Evolutionary conservation across 306 rosid species (phyloP).

Genomic region (Gleditsia sinensis): DNA sequence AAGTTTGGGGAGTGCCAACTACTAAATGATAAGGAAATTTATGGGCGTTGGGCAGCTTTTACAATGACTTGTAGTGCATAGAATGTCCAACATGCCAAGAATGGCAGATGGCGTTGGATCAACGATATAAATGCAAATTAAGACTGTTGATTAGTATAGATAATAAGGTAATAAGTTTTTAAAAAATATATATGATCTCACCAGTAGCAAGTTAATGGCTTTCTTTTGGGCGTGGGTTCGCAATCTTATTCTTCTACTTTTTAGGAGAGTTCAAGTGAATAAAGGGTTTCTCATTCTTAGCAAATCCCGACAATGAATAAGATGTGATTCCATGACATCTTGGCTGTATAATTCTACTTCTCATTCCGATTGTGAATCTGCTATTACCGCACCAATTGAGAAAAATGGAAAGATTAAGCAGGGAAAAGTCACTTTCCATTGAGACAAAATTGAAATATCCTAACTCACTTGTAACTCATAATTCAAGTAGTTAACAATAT

Average conservation of each 20-base stretch:
- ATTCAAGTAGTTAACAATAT: too few species aligned
- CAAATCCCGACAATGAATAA: background rate
- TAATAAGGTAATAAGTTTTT: background rate
- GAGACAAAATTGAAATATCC: too few species aligned
- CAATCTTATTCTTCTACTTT: background rate
- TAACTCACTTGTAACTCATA: too few species aligned
- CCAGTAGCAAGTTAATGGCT: background rate
- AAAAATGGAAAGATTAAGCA: constrained; percentile 14
- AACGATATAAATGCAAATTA: background rate
- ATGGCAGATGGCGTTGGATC: background rate
- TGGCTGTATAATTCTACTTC: background rate
- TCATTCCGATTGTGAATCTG: background rate
- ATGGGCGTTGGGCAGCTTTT: background rate
- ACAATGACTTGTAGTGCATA: background rate
- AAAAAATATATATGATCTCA: background rate
- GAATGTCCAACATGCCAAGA: background rate
- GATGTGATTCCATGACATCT: background rate
- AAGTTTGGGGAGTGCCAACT: background rate
- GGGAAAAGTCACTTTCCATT: too few species aligned
- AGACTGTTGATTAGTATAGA: background rate
- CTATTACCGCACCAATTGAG: background rate
- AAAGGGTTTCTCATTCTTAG: background rate
- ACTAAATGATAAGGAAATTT: background rate
- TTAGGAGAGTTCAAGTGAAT: too few species aligned
- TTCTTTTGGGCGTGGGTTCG: background rate